Percentiles rank a stretch among this genome's conserved stretches.
These are phyloP conservation scores for Tolypocladium pustulatum DNA, from an alignment of 2,329 filamentous ascomycete species.

Conservation along the genomic window DNA sequence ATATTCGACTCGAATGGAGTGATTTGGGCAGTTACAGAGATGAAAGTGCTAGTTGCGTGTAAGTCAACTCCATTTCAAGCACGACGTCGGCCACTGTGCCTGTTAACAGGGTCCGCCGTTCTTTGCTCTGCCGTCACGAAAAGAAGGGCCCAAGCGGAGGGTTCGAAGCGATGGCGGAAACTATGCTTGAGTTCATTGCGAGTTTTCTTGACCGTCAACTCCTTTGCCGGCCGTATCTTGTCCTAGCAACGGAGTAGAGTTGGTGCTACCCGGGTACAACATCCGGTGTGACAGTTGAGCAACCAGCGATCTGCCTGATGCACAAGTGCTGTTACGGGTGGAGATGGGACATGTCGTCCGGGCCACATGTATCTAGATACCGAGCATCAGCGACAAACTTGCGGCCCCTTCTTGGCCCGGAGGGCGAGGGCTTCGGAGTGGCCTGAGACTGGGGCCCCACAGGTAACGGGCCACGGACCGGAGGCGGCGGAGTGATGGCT, in stretches of 20 bases:
- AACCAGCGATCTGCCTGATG: background rate
- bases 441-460: background rate
- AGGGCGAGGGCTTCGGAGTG: background rate
- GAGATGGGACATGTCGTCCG: background rate
- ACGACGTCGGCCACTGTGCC: too few species aligned
- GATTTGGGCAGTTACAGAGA: too few species aligned
- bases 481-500: background rate
- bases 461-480: background rate
- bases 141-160: too few species aligned
- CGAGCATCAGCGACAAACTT: background rate
- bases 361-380: background rate
- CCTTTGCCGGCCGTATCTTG: too few species aligned
- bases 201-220: too few species aligned
- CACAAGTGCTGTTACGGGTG: background rate
- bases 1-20: too few species aligned
- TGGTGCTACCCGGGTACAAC: background rate
- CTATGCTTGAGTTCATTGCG: too few species aligned
- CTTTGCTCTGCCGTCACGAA: too few species aligned
- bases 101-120: too few species aligned
- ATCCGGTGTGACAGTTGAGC: background rate
- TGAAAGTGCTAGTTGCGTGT: too few species aligned
- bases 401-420: background rate
- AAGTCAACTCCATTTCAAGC: too few species aligned
- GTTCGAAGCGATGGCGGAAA: too few species aligned
- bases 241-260: background rate